A percentile compares a stretch with the other conserved stretches of the same genome.
Evolutionary conservation across 805 yeast species (phyloP).

Genomic region (Saturnispora mendoncae): DNA sequence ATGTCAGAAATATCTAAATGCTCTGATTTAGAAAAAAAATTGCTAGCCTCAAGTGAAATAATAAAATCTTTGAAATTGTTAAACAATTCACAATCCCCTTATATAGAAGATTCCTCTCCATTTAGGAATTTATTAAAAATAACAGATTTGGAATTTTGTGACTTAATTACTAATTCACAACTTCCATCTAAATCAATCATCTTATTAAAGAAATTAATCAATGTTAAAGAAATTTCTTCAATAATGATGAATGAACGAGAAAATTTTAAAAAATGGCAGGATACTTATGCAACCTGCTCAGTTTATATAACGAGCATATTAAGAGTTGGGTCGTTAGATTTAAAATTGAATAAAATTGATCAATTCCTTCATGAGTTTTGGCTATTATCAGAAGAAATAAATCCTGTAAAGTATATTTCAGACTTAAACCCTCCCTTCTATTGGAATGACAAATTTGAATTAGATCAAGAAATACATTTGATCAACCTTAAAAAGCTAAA

Average conservation of each 20-base stretch:
- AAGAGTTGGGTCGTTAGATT: background rate
- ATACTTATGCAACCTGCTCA: background rate
- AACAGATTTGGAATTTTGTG: constrained; percentile 1
- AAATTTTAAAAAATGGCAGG: background rate
- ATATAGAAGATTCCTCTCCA: background rate
- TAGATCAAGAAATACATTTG: background rate
- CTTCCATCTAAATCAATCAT: background rate
- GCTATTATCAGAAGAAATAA: background rate
- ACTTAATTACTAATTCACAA: background rate
- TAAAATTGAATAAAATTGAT: background rate
- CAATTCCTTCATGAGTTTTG: background rate
- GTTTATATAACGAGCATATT: background rate
- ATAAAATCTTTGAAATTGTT: constrained; percentile 12
- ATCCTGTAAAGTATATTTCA: background rate
- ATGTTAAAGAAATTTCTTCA: constrained; percentile 2
- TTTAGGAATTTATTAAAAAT: background rate
- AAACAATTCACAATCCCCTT: constrained; percentile 8
- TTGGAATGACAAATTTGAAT: background rate
- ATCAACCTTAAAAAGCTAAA: background rate
- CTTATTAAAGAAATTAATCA: background rate
- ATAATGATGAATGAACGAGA: too few species aligned
- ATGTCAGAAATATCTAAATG: background rate
- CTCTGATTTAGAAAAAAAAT: background rate
- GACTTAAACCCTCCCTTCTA: background rate
- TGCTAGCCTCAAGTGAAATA: constrained; percentile 7